These are phyloP conservation scores for Postia placenta DNA, from an alignment of 768 basidiomycete genomes.

Conservation along the genomic window DNA sequence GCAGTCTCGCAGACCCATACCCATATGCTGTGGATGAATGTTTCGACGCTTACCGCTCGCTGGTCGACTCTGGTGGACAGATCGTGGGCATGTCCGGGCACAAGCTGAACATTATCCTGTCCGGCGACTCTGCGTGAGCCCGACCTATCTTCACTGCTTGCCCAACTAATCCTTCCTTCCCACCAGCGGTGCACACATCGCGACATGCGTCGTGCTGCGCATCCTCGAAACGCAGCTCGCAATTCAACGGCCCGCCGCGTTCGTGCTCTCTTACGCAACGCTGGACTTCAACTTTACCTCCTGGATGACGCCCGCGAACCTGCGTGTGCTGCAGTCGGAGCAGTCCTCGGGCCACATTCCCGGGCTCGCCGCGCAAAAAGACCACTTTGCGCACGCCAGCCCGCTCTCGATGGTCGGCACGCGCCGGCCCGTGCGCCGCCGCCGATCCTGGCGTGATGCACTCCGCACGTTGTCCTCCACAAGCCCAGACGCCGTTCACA, in stretches of 20 bases:
- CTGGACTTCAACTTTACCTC: constrained; percentile 98
- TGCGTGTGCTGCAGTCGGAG: constrained; percentile 81
- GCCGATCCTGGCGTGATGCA: constrained; percentile 26
- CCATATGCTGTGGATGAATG: constrained; percentile 95
- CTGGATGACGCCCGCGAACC: constrained; percentile 86
- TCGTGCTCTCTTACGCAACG: constrained; percentile 87
- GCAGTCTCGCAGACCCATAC: constrained; percentile 68
- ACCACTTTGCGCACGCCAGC: constrained; percentile 79
- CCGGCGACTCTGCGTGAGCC: constrained; percentile 96
- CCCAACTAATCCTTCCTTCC: constrained; percentile 8
- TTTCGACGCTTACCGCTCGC: constrained; percentile 80
- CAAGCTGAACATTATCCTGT: constrained; percentile 69
- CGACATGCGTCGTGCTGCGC: constrained; percentile 78
- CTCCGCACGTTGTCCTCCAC: constrained; percentile 21
- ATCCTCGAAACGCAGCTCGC: constrained; percentile 59
- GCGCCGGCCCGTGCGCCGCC: constrained; percentile 22
- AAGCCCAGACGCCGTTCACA: constrained; percentile 14
- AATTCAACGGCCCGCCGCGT: constrained; percentile 70
- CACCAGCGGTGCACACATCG: constrained; percentile 88
- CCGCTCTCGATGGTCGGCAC: constrained; percentile 91
- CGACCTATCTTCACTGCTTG: background rate
- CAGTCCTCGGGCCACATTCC: constrained; percentile 80
- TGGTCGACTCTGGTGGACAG: constrained; percentile 74
- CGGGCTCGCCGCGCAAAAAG: constrained; percentile 70
- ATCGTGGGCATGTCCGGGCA: constrained; percentile 87